Percentiles rank a stretch among this genome's conserved stretches.
phyloP scores from a whole-genome alignment of 345 rosid species.

The Conringia planisiliqua region DNA sequence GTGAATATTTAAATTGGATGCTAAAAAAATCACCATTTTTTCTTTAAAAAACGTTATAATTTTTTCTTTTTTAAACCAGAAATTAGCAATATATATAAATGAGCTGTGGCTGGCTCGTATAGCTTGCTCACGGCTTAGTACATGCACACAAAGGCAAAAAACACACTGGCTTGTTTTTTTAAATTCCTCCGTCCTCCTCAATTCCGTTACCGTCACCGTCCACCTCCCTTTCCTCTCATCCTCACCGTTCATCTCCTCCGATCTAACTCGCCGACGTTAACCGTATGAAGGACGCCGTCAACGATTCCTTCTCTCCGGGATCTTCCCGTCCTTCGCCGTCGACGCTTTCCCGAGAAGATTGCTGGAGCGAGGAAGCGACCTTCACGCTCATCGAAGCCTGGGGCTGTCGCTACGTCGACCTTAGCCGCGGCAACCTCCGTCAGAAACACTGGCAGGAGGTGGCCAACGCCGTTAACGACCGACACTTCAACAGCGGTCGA shows the following conservation, averaged over 20 bases:
- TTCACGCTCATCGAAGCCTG: slow-evolving; percentile 89
- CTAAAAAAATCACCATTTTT: not conserved
- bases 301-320: slow-evolving; percentile 37
- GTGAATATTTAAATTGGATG: not conserved
- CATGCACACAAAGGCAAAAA: slow-evolving; percentile 11
- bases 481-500: slow-evolving; percentile 50
- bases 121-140: slow-evolving; percentile 7
- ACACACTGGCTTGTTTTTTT: not conserved
- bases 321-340: slow-evolving; percentile 53
- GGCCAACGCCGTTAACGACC: slow-evolving; percentile 86
- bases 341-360: slow-evolving; percentile 71
- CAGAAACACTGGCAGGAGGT: slow-evolving; percentile 99
- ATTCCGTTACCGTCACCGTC: slow-evolving; percentile 32
- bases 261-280: slow-evolving; percentile 14
- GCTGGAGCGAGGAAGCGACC: slow-evolving; percentile 99
- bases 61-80: no score
- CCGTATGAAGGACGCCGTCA: slow-evolving; percentile 33
- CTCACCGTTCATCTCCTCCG: slow-evolving; percentile 26
- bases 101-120: not conserved
- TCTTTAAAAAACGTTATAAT: not conserved
- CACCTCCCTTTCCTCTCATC: slow-evolving; percentile 14
- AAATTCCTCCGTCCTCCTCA: slow-evolving; percentile 19
- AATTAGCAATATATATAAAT: not conserved
- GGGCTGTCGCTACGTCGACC: slow-evolving; percentile 88
- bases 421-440: slow-evolving; percentile 90